Conservation (phyloP, 306 rosid species). For the Carpinus fangiana region DNA sequence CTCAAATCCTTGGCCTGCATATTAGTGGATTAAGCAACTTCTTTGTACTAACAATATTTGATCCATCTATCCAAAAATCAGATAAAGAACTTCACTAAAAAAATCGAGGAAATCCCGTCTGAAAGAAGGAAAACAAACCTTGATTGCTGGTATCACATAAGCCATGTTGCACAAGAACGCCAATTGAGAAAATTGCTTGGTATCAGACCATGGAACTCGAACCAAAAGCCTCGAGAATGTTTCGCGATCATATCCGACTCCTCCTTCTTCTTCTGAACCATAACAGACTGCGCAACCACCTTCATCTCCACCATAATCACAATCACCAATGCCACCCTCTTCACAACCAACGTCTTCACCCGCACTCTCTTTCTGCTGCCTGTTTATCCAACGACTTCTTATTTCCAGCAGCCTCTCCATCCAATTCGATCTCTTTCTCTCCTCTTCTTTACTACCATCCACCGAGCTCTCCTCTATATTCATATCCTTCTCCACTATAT, state of each 20-base stretch:
- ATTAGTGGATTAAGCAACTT: constrained; percentile 13
- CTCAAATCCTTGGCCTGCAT: constrained; percentile 73
- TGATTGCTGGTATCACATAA: constrained; percentile 69
- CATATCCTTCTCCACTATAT: constrained; percentile 38
- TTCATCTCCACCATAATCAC: constrained; percentile 53
- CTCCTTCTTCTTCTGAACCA: constrained; percentile 45
- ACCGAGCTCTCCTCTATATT: constrained; percentile 32
- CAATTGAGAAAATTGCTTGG: constrained; percentile 65
- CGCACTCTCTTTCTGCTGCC: constrained; percentile 41
- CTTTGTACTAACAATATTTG: not conserved
- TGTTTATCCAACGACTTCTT: constrained; percentile 70
- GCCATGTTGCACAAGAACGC: constrained; percentile 90
- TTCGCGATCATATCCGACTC: constrained; percentile 40
- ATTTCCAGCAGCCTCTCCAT: constrained; percentile 82
- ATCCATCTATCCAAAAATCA: not conserved
- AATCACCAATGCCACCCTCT: constrained; percentile 31
- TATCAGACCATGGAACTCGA: constrained; percentile 68
- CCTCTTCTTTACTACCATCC: constrained; percentile 39
- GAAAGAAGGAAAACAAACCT: constrained; percentile 40
- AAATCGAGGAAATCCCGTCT: not conserved
- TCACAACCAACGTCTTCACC: constrained; percentile 34
- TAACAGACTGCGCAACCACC: constrained; percentile 58
- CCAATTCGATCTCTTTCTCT: constrained; percentile 71
- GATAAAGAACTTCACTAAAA: not conserved
- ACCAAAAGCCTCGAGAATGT: constrained; percentile 58